Evolutionary conservation across 306 rosid species (phyloP), one percentile per base, ranked within the genome.

Genomic region (Trichosanthes cucumerina): DNA sequence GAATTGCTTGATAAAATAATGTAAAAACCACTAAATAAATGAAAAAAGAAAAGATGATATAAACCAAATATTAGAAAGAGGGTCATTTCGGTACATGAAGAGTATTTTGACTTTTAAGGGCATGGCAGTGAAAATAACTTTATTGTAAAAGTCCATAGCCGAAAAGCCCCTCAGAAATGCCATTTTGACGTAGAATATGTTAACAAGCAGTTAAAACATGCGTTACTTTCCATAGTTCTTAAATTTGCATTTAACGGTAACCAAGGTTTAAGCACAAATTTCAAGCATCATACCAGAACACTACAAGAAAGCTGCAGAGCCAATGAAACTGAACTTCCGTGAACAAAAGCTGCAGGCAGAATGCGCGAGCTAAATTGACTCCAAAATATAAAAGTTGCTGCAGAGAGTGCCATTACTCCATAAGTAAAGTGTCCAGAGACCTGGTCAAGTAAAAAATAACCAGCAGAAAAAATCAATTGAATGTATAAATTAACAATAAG

Each of bases 281-380:
- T n/a, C 14, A 12, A 43, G n/a, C 69, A 79, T 68, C 91, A 83
- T 94, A 94, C 98, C 96, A 94, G 85, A 79, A 94, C 98, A 85
- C 93, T 89, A 88, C 98, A 92, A 84, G 98, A 92, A 82, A 94
- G 97, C 88, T 94, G 98, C 90, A 94, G 79, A 46, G 98, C 97
- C 83, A 94, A 82, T 50, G 98, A 92, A 82, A 92, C 88, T 70
- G 97, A 49, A 88, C 86, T 90, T 82, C 97, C 97, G 77, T 91
- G 95, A 43, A 84, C 79, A 52, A 87, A 39, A 74, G 94, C 80
- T 79, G 92, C 78, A 80, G 96, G 96, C 77, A 94, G 81, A 84
- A 92, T 82, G 50, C 66, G 91, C 53, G 89, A 46, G 23, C 97
- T 96, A 85, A 88, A 85, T 72, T 86, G 77, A 85, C 92, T 92